A percentile compares a stretch with the other conserved stretches of the same genome.
Conservation (phyloP, 2,329 filamentous ascomycete genomes). For the Arthroderma sp. region DNA sequence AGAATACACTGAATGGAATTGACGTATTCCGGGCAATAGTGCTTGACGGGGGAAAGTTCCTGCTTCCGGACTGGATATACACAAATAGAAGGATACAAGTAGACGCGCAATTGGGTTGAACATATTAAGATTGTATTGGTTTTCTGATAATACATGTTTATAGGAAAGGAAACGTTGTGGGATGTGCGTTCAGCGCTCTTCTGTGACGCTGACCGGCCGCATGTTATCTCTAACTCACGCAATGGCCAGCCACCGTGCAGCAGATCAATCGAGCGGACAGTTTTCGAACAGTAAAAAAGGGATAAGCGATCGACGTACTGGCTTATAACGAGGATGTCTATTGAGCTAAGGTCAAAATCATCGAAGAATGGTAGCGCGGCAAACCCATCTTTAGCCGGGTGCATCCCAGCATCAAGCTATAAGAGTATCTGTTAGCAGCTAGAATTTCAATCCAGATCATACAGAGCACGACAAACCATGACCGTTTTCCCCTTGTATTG, state of each 20-base stretch:
- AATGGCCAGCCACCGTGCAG: too few relatives aligned
- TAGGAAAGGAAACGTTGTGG: neutral
- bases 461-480: constrained; percentile 53
- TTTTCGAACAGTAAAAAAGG: constrained; percentile 6
- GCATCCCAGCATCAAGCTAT: constrained; percentile 91
- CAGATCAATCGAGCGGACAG: too few relatives aligned
- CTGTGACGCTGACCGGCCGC: too few relatives aligned
- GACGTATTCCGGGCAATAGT: constrained; percentile 4
- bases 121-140: constrained; percentile 19
- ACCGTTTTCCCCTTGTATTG: constrained; percentile 99
- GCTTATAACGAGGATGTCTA: constrained; percentile 94
- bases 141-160: constrained; percentile 24
- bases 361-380: constrained; percentile 94
- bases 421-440: constrained; percentile 8
- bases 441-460: neutral
- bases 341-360: constrained; percentile 92
- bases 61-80: too few relatives aligned
- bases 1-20: neutral
- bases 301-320: constrained; percentile 59
- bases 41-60: constrained; percentile 1
- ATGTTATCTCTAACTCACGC: too few relatives aligned
- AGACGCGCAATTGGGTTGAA: constrained; percentile 3
- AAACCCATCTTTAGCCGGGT: constrained; percentile 89
- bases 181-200: too few relatives aligned
- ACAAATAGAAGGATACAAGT: constrained; percentile 10